Conservation (phyloP, 257 asterid genomes). For the Knoxia roxburghii region DNA sequence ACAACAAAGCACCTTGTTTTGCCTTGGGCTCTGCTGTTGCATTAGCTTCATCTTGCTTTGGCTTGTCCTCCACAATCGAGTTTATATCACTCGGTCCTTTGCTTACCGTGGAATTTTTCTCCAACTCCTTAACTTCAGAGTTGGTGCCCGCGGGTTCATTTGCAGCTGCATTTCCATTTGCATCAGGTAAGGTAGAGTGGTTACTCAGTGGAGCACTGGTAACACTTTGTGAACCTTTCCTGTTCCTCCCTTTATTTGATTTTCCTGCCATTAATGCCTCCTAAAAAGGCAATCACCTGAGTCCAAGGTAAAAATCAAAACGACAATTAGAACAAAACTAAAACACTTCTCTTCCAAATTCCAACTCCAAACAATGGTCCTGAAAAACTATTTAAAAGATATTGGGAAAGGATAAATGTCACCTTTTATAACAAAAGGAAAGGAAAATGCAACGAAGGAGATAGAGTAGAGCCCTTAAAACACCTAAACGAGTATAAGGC, state of each 20-base stretch:
- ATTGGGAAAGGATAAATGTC: neutral
- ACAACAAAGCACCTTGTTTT: conserved; percentile 18
- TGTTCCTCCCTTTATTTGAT: conserved; percentile 69
- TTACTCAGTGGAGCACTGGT: conserved; percentile 36
- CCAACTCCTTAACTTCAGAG: conserved; percentile 40
- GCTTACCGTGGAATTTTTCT: conserved; percentile 30
- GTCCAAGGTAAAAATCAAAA: neutral
- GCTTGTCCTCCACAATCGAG: conserved; percentile 5
- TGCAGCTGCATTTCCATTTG: conserved; percentile 43
- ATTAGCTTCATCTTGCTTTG: conserved; percentile 49
- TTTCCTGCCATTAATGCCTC: conserved; percentile 76
- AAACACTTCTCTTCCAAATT: neutral
- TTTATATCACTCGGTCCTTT: conserved; percentile 49
- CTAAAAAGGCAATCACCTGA: conserved; percentile 4
- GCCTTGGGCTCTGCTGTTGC: conserved; percentile 10
- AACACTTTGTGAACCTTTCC: conserved; percentile 54
- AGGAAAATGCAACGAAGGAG: too few relatives aligned
- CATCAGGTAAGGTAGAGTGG: conserved; percentile 28
- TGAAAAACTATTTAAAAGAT: neutral
- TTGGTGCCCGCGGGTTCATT: conserved; percentile 27
- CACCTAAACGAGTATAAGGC: too few relatives aligned
- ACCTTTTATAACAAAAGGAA: neutral
- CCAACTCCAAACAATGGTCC: neutral
- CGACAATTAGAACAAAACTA: neutral
- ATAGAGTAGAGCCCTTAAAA: too few relatives aligned